Conservation (phyloP, 768 basidiomycete genomes). For the Psilocybe sp. region DNA sequence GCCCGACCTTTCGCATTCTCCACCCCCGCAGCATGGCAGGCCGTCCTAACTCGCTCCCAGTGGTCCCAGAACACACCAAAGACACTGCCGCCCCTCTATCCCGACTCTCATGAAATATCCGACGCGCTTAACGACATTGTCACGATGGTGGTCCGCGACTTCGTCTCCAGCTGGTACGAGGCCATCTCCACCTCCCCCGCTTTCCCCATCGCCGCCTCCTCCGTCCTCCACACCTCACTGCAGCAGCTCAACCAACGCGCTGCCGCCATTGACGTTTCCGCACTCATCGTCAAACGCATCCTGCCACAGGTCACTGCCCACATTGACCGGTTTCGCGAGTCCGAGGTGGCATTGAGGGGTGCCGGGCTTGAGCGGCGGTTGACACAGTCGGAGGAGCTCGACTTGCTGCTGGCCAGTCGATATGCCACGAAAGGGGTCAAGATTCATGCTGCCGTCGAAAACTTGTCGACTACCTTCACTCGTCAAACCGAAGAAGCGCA, state of each 20-base stretch:
- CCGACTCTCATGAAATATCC: slow-evolving; percentile 63
- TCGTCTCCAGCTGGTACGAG: slow-evolving; percentile 87
- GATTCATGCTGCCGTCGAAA: slow-evolving; percentile 84
- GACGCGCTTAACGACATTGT: slow-evolving; percentile 78
- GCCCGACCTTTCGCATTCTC: slow-evolving; percentile 83
- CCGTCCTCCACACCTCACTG: slow-evolving; percentile 65
- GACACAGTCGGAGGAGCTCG: slow-evolving; percentile 88
- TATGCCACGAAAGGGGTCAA: slow-evolving; percentile 70
- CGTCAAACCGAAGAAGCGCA: slow-evolving; percentile 89
- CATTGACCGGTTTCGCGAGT: slow-evolving; percentile 86
- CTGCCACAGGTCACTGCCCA: slow-evolving; percentile 89
- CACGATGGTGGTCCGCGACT: slow-evolving; percentile 80
- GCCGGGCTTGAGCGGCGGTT: slow-evolving; percentile 77
- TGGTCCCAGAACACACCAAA: slow-evolving; percentile 79
- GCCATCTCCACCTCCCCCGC: slow-evolving; percentile 82
- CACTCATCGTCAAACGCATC: slow-evolving; percentile 77
- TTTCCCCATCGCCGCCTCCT: slow-evolving; percentile 84
- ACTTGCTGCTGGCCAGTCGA: slow-evolving; percentile 78
- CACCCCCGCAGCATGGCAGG: slow-evolving; percentile 94
- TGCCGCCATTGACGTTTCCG: slow-evolving; percentile 63
- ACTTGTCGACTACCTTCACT: slow-evolving; percentile 85
- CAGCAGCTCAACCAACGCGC: slow-evolving; percentile 56
- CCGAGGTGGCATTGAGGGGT: slow-evolving; percentile 82
- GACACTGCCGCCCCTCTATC: slow-evolving; percentile 63
- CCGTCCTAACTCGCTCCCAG: slow-evolving; percentile 81